Base-by-base conservation (phyloP, 208 protist genomes). In the Hexamita inflata region DNA sequence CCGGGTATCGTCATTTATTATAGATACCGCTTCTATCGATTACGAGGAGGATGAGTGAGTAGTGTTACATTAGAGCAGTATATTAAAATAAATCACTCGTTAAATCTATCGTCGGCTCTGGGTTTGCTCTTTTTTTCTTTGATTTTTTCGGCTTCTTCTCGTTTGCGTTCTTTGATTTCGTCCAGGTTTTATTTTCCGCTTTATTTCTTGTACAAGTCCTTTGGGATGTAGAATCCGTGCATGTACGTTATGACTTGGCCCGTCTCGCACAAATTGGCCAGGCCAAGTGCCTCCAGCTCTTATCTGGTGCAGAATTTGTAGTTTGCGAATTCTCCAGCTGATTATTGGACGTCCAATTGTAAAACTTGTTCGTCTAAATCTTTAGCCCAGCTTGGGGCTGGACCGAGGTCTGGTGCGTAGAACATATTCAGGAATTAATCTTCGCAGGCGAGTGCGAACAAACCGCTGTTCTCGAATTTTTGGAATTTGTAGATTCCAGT, bases 211-310 rank as follows among this genome's bases (percentile, higher is more conserved):
- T 66, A 66, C 15, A 66, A 30, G 30, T 15, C 64, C 64, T 70
- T 70, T 49, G 24, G 30, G 2, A 70, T 45, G 40, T 70, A 70
- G 42, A 32, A 70, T 15, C 64, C 64, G n/a, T 70, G 64, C 64
- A 70, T 70, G 9, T 70, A 70, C 4, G 64, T 7, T 45, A 70
- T 49, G 42, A n/a, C 26, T 15, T 15, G 7, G 26, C 11, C 24
- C 2, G 64, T 42, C 4, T 13, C 35, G n/a, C 11, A 19, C 32
- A 70, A n/a, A 19, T 11, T 49, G 15, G 15, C 32, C 35, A 70
- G n/a, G 11, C n/a, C n/a, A 24, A 70, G 11, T 11, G 30, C 38
- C n/a, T 40, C 15, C 15, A 70, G 35, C 2, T 70, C 64, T 38
- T 13, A 7, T 15, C n/a, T 15, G 9, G 38, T 70, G 11, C 11